A percentile compares a stretch with the other conserved stretches of the same genome.
These are phyloP conservation scores for Colletotrichum lentis DNA, from an alignment of 2,329 filamentous ascomycete genomes.

Conservation along the genomic window DNA sequence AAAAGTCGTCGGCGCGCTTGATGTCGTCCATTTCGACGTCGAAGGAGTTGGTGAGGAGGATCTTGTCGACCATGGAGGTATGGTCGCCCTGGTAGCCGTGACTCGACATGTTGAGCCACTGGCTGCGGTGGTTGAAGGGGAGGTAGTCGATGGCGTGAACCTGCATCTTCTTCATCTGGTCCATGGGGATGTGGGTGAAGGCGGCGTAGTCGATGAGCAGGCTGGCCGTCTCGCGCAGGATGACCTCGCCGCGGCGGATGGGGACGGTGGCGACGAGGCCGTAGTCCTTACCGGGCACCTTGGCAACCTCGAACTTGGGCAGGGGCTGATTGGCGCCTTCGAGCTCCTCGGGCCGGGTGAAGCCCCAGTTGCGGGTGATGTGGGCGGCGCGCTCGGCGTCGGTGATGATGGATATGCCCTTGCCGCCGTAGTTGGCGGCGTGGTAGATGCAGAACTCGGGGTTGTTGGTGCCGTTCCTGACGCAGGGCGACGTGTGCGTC, in stretches of 20 bases:
- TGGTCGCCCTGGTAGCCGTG: conserved; percentile 44
- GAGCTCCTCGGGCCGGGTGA: conserved; percentile 41
- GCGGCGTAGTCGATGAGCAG: conserved; percentile 52
- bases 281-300: conserved; percentile 56
- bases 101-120: conserved; percentile 50
- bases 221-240: conserved; percentile 51
- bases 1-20: conserved; percentile 46
- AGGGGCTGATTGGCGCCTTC: conserved; percentile 41
- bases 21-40: conserved; percentile 48
- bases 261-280: conserved; percentile 48
- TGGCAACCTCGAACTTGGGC: conserved; percentile 46
- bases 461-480: conserved; percentile 32
- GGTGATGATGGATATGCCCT: conserved; percentile 52
- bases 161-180: conserved; percentile 46
- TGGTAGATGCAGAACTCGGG: conserved; percentile 48
- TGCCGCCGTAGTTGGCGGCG: conserved; percentile 47
- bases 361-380: conserved; percentile 44
- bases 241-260: conserved; percentile 49
- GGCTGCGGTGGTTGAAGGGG: conserved; percentile 44
- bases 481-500: conserved; percentile 29
- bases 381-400: conserved; percentile 45
- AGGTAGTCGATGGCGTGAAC: conserved; percentile 45
- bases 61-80: conserved; percentile 46
- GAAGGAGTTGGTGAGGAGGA: conserved; percentile 51
- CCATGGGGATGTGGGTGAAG: conserved; percentile 44